Conservation (phyloP, 495 filamentous ascomycete genomes). For the Mytilinidion resinicola region DNA sequence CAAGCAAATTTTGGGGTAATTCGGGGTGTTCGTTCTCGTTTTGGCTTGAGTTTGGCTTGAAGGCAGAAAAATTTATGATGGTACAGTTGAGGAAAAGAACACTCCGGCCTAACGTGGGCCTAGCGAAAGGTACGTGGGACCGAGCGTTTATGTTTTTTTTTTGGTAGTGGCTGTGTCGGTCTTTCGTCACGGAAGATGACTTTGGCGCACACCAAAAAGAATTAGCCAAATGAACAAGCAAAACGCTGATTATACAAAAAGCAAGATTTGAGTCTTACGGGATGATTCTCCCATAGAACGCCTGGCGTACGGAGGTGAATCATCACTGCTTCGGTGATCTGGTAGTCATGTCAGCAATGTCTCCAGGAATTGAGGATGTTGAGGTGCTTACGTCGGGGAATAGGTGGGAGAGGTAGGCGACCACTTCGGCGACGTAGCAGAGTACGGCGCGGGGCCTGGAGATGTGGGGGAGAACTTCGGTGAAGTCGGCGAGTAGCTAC, state of each 20-base stretch:
- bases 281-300: slow-evolving; percentile 2
- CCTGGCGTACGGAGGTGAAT: slow-evolving; percentile 3
- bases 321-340: slow-evolving; percentile 14
- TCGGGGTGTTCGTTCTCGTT: too few species aligned
- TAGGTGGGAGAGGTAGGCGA: slow-evolving; percentile 40
- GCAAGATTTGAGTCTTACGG: slow-evolving; percentile 2
- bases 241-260: not conserved
- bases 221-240: not conserved
- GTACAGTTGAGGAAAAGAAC: not conserved
- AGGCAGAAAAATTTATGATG: too few species aligned
- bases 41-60: too few species aligned
- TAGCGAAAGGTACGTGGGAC: slow-evolving; percentile 4
- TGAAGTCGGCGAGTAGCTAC: slow-evolving; percentile 50
- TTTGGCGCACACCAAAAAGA: not conserved
- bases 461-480: slow-evolving; percentile 65
- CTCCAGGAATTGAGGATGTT: not conserved
- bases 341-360: not conserved
- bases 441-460: slow-evolving; percentile 48
- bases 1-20: too few species aligned
- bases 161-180: not conserved
- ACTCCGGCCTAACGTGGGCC: slow-evolving; percentile 1
- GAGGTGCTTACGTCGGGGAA: slow-evolving; percentile 31
- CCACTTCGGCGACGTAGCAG: slow-evolving; percentile 47
- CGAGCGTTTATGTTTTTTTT: not conserved
- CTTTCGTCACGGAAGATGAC: not conserved